These are phyloP conservation scores for Colletotrichum phormii DNA, from an alignment of 2,329 filamentous ascomycete species.

Conservation along the genomic window DNA sequence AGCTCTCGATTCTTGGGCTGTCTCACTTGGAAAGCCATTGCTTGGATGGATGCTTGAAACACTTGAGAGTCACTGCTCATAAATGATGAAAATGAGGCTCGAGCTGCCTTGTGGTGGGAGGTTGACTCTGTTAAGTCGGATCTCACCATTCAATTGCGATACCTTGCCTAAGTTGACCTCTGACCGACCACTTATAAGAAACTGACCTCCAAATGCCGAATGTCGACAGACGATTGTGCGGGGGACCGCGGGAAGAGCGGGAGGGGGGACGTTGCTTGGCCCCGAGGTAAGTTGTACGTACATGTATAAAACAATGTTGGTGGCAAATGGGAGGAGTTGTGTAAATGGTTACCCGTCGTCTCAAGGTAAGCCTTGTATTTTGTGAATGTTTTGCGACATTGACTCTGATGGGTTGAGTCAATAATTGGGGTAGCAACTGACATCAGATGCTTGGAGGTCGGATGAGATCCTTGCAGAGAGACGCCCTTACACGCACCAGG, in stretches of 20 bases:
- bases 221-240: neutral
- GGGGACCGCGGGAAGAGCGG: neutral
- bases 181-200: neutral
- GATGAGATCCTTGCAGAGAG: neutral
- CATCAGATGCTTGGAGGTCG: neutral
- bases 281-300: neutral
- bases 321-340: neutral
- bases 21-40: slow-evolving; percentile 16
- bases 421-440: neutral
- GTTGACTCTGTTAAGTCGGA: neutral
- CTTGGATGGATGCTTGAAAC: neutral
- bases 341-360: neutral
- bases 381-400: neutral
- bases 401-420: neutral
- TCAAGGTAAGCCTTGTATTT: no score
- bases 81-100: neutral
- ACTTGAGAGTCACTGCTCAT: neutral
- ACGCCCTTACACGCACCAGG: neutral
- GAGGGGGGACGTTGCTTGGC: neutral
- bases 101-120: neutral
- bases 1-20: slow-evolving; percentile 13
- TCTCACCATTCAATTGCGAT: neutral
- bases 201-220: neutral
- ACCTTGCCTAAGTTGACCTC: neutral
- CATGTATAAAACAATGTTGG: neutral